Base-by-base conservation (phyloP, 345 rosid species). In the Mallotus nudiflorus region DNA sequence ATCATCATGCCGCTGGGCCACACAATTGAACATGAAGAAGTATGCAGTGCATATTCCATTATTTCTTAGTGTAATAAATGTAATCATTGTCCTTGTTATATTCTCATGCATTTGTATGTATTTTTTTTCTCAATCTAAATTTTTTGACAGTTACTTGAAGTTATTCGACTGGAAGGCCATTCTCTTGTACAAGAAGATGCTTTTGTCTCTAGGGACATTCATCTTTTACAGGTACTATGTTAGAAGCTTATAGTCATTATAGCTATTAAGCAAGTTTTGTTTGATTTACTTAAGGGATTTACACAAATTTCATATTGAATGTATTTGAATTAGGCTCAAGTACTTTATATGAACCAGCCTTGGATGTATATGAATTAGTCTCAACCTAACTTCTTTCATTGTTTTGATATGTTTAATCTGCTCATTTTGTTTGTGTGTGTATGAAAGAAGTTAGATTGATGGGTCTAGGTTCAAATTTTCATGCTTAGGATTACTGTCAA, bases 1-100 rank as follows among this genome's bases (percentile, higher is more conserved):
- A 84, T 88, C 50, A 91, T 91, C 73, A 92, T 96, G 97, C 99
- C 99, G 11, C 89, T 96, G 29, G 99, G 97, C 42, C 96, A 91
- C 79, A 96, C 99, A 0, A 89, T 96, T 57, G 99, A 96, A 78
- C 95, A 96, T 0, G 99, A 91, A 83, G 99, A 96, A 90, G 99
- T 91, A 78, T 46, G 65, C 31, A n/a, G 45, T 55, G 54, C 72
- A 10, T 58, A 11, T 49, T 44, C 6, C 27, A n/a, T 15, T 10
- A 10, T 28, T 25, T 25, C 51, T 45, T 6, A 39, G n/a, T 70
- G 50, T 9, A 14, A 51, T 2, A 31, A 33, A 25, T 63, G 25
- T 28, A 16, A 40, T 27, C 19, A 51, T 19, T 28, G n/a, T 52
- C 24, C 11, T 42, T 15, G 10, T 25, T 24, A 0, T 53, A 7